Conservation (phyloP, 192 early-diverging fungal genomes). For the Gamsiella multidivaricata region DNA sequence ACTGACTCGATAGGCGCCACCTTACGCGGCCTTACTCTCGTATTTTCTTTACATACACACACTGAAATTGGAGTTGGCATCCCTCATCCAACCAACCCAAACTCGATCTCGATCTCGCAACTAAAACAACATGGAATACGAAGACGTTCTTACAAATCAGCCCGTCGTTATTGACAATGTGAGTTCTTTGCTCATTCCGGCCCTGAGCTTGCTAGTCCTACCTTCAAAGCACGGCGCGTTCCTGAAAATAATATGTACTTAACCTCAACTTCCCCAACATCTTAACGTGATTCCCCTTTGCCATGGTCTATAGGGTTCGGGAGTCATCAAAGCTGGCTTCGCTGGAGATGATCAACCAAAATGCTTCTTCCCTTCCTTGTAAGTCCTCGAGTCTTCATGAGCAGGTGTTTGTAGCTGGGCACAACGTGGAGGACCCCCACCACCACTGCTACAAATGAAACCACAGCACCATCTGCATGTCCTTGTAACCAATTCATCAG, state of each 20-base stretch:
- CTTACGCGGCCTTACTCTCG: too few relatives aligned
- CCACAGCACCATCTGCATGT: too few relatives aligned
- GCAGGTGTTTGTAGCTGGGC: too few relatives aligned
- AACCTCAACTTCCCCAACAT: constrained; percentile 3
- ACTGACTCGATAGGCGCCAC: too few relatives aligned
- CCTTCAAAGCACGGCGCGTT: background rate
- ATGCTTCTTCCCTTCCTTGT: constrained; percentile 94
- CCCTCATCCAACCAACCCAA: background rate
- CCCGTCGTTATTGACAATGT: constrained; percentile 99
- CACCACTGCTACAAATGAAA: too few relatives aligned
- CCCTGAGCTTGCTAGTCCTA: background rate
- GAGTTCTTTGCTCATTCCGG: constrained; percentile 45
- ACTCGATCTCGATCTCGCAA: background rate
- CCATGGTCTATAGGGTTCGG: constrained; percentile 83
- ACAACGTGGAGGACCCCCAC: too few relatives aligned
- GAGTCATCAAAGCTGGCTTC: constrained; percentile 98
- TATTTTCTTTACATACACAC: background rate
- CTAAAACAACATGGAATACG: constrained; percentile 76
- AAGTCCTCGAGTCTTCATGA: constrained; percentile 34
- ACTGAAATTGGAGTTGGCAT: too few relatives aligned
- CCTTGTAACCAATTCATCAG: background rate
- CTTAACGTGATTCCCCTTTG: background rate
- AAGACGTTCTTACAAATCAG: constrained; percentile 96
- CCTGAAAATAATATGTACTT: constrained; percentile 16
- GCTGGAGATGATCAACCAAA: constrained; percentile 98